phyloP scores from a whole-genome alignment of 2,329 filamentous ascomycete genomes.

The Incumbomyces delicatus region DNA sequence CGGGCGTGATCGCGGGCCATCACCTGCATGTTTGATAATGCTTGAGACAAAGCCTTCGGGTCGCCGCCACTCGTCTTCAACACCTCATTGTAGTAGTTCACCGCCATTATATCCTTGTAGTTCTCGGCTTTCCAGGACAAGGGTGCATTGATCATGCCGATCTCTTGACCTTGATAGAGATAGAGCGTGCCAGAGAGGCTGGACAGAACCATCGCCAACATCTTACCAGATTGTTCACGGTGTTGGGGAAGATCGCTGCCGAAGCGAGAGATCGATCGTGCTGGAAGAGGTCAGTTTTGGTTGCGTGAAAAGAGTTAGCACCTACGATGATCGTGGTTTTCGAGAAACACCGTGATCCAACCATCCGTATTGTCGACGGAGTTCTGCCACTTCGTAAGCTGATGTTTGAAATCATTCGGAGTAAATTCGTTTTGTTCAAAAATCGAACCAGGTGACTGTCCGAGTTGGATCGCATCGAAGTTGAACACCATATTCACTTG shows the following conservation, averaged over 20 bases:
- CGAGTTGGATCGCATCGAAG: constrained; percentile 44
- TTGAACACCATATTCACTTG: constrained; percentile 61
- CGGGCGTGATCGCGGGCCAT: constrained; percentile 34
- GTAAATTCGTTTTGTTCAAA: constrained; percentile 29
- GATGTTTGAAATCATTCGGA: constrained; percentile 42
- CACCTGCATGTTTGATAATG: constrained; percentile 37
- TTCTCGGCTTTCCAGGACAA: constrained; percentile 27
- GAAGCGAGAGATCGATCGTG: constrained; percentile 42
- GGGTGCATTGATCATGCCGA: constrained; percentile 46
- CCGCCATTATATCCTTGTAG: constrained; percentile 26
- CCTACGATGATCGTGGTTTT: constrained; percentile 57
- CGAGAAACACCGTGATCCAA: constrained; percentile 56
- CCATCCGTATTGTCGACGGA: constrained; percentile 46
- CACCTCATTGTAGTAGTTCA: constrained; percentile 21
- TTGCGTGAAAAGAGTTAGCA: constrained; percentile 18
- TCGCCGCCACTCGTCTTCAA: too few species aligned
- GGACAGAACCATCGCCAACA: constrained; percentile 47
- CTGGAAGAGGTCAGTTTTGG: too few species aligned
- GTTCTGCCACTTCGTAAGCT: constrained; percentile 48
- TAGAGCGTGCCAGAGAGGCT: constrained; percentile 46
- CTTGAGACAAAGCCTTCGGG: too few species aligned
- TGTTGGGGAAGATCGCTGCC: constrained; percentile 40
- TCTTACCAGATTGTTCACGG: constrained; percentile 44
- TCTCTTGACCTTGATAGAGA: constrained; percentile 22
- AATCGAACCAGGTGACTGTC: background rate